Percentiles rank a stretch among this genome's conserved stretches.
phyloP scores from a whole-genome alignment of 805 yeast genomes.

The Zygosaccharomyces gambellarensis region DNA sequence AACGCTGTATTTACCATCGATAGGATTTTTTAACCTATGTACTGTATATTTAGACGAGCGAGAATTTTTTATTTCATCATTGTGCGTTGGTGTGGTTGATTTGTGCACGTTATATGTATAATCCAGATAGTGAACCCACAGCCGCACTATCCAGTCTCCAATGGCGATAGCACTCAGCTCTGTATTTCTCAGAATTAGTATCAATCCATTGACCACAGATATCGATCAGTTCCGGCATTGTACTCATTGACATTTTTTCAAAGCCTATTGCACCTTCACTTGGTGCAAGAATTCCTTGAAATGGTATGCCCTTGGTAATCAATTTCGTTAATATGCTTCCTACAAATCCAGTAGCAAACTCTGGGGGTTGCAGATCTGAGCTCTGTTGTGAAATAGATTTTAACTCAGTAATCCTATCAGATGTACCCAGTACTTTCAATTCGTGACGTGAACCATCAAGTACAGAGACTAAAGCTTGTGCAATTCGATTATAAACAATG shows the following conservation, averaged over 20 bases:
- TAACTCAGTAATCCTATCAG: conserved; percentile 26
- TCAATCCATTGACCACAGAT: conserved; percentile 14
- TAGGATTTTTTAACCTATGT: conserved; percentile 18
- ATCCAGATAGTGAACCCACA: conserved; percentile 32
- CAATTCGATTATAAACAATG: conserved; percentile 32
- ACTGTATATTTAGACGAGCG: conserved; percentile 29
- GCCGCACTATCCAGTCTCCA: conserved; percentile 32
- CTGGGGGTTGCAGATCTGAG: conserved; percentile 49
- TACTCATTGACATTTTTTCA: conserved; percentile 42
- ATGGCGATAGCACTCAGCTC: conserved; percentile 26
- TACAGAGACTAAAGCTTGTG: conserved; percentile 29
- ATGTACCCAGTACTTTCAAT: conserved; percentile 24
- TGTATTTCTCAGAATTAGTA: conserved; percentile 13
- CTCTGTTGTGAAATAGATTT: conserved; percentile 28
- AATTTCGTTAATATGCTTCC: conserved; percentile 41
- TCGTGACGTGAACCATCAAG: conserved; percentile 12
- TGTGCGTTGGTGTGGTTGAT: neutral
- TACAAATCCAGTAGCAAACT: conserved; percentile 52
- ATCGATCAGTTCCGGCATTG: conserved; percentile 29
- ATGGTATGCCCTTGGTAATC: conserved; percentile 10
- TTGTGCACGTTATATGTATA: conserved; percentile 22
- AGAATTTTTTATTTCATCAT: conserved; percentile 4
- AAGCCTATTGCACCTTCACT: conserved; percentile 61
- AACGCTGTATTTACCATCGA: conserved; percentile 1
- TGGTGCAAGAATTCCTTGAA: conserved; percentile 32